A percentile compares a stretch with the other conserved stretches of the same genome.
These are phyloP conservation scores for Aurifilum marmelostoma DNA, from an alignment of 2,329 filamentous ascomycete species.

Conservation along the genomic window DNA sequence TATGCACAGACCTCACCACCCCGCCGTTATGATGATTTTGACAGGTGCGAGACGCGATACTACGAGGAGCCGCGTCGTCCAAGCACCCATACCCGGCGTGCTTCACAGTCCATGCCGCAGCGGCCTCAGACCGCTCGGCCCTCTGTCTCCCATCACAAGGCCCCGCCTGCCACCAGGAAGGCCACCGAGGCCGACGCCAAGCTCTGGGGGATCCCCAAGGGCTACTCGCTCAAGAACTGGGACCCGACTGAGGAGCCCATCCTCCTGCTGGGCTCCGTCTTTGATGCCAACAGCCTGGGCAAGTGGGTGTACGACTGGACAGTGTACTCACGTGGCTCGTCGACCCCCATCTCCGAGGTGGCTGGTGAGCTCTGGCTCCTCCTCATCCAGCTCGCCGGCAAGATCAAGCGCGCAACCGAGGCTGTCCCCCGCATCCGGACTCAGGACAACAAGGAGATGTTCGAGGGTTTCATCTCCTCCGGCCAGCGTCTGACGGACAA, in stretches of 20 bases:
- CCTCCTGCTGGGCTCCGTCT: constrained; percentile 90
- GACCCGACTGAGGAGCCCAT: constrained; percentile 93
- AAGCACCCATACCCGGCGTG: constrained; percentile 49
- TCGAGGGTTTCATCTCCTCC: constrained; percentile 88
- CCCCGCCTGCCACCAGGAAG: constrained; percentile 39
- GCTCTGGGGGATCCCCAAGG: constrained; percentile 76
- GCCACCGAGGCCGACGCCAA: constrained; percentile 64
- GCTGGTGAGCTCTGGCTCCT: constrained; percentile 95
- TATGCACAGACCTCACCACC: constrained; percentile 50
- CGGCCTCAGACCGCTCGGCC: constrained; percentile 58
- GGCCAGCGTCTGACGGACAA: constrained; percentile 86
- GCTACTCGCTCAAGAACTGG: constrained; percentile 98
- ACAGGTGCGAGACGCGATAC: constrained; percentile 48
- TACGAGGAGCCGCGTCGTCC: constrained; percentile 45
- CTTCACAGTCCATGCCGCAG: constrained; percentile 54
- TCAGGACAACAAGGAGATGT: constrained; percentile 74
- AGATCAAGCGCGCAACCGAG: constrained; percentile 89
- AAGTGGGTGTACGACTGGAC: constrained; percentile 99
- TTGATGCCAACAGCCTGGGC: constrained; percentile 94
- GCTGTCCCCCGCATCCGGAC: constrained; percentile 72
- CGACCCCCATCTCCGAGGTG: constrained; percentile 83
- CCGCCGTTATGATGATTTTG: constrained; percentile 37
- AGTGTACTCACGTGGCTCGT: constrained; percentile 82
- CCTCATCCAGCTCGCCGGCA: constrained; percentile 89
- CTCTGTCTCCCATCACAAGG: constrained; percentile 45